Conservation (phyloP, 2,329 filamentous ascomycete genomes). For the Geoglossum cookeanum region DNA sequence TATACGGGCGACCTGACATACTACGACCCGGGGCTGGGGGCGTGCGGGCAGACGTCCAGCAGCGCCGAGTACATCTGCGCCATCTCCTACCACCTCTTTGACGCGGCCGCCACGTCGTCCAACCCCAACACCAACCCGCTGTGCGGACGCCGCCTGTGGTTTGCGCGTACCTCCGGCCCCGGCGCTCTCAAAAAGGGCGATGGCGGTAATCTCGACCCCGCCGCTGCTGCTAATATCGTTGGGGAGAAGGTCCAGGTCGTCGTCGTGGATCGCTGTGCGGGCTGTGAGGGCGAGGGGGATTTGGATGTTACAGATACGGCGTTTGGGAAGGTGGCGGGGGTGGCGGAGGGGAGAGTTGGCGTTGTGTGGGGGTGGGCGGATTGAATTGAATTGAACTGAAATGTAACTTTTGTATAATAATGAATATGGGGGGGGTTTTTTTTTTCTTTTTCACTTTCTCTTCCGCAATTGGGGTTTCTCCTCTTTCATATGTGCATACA, state of each 20-base stretch:
- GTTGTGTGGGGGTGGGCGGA: not conserved
- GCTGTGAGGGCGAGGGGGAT: constrained; percentile 27
- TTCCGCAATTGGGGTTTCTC: too few relatives aligned
- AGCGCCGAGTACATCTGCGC: constrained; percentile 44
- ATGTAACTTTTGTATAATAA: too few relatives aligned
- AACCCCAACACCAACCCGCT: constrained; percentile 47
- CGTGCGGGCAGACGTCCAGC: constrained; percentile 45
- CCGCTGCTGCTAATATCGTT: too few relatives aligned
- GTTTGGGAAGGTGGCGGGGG: not conserved
- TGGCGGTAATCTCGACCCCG: too few relatives aligned
- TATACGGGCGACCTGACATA: constrained; percentile 50
- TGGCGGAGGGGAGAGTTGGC: not conserved
- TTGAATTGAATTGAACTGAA: not conserved
- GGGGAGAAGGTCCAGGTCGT: constrained; percentile 28
- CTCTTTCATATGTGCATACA: too few relatives aligned
- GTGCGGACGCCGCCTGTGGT: constrained; percentile 30
- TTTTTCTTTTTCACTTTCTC: too few relatives aligned
- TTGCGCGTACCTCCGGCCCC: constrained; percentile 42
- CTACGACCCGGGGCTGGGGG: constrained; percentile 48
- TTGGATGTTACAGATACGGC: not conserved
- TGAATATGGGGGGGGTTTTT: too few relatives aligned
- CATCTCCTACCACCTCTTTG: constrained; percentile 38
- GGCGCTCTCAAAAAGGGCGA: constrained; percentile 25
- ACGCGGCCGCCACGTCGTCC: constrained; percentile 40
- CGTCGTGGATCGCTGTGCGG: constrained; percentile 59